Conservation (phyloP, 345 rosid genomes). For the Lepidium didymum region DNA sequence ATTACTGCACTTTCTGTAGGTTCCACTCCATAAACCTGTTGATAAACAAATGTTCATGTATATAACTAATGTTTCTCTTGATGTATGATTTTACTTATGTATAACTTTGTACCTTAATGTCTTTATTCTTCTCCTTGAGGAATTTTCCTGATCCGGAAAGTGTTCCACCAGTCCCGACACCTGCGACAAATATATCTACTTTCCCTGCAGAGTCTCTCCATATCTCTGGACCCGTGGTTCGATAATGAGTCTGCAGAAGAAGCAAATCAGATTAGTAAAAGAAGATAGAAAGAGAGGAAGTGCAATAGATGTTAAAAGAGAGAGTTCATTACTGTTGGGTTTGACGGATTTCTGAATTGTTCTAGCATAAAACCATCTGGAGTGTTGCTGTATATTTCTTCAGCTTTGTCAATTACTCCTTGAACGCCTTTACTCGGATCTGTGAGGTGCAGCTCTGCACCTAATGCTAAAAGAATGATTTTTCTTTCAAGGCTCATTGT, state of each 20-base stretch:
- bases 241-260: slow-evolving; percentile 55
- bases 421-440: slow-evolving; percentile 40
- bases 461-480: slow-evolving; percentile 55
- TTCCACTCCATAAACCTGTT: slow-evolving; percentile 11
- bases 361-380: slow-evolving; percentile 43
- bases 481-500: slow-evolving; percentile 55
- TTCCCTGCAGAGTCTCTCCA: slow-evolving; percentile 56
- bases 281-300: neutral
- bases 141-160: slow-evolving; percentile 45
- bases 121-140: slow-evolving; percentile 37
- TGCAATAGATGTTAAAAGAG: no score
- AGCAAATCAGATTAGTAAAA: neutral
- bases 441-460: slow-evolving; percentile 56
- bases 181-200: slow-evolving; percentile 42
- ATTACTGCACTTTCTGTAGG: slow-evolving; percentile 28
- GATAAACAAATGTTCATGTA: no score
- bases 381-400: slow-evolving; percentile 46
- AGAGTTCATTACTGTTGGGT: slow-evolving; percentile 29
- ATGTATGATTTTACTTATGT: neutral
- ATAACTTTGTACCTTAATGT: slow-evolving; percentile 30
- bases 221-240: slow-evolving; percentile 67
- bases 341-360: slow-evolving; percentile 55
- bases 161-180: slow-evolving; percentile 66
- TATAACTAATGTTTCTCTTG: neutral
- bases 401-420: slow-evolving; percentile 37